phyloP scores from a whole-genome alignment of 208 protist genomes.

The Leptomonas pyrrhocoris region DNA sequence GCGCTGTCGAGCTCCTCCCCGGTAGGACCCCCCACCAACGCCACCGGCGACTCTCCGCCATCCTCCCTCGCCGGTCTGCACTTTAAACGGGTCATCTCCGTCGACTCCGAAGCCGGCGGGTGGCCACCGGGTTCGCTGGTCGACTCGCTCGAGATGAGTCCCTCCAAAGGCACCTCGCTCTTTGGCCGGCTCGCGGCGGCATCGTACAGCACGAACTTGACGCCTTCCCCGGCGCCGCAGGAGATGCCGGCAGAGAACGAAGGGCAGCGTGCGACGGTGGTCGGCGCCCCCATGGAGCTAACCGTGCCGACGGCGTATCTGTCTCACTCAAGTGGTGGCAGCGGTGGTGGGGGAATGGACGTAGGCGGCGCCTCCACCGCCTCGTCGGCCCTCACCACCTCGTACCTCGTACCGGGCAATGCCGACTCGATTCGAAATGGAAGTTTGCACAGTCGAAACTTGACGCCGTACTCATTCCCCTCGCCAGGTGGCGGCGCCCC shows the following conservation, averaged over 20 bases:
- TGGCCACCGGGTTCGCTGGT: conserved; percentile 30
- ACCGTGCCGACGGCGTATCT: not conserved
- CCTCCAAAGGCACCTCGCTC: conserved; percentile 9
- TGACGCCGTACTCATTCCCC: conserved; percentile 6
- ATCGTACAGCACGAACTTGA: conserved; percentile 11
- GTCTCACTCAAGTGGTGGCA: no score
- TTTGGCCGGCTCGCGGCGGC: conserved; percentile 4
- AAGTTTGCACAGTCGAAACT: conserved; percentile 11
- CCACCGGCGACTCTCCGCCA: conserved; percentile 26
- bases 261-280: not conserved
- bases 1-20: conserved; percentile 7
- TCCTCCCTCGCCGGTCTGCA: conserved; percentile 28
- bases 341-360: not conserved
- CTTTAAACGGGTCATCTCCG: conserved; percentile 37
- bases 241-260: not conserved
- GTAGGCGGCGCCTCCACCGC: conserved; percentile 11
- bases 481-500: not conserved
- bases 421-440: conserved; percentile 3
- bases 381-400: conserved; percentile 3
- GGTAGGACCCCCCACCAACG: conserved; percentile 9
- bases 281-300: not conserved
- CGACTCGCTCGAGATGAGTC: conserved; percentile 36
- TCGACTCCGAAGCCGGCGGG: conserved; percentile 30
- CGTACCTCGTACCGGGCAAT: not conserved
- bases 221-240: conserved; percentile 4